Conservation (phyloP, 2,329 filamentous ascomycete species). For the Alternaria gaisen region DNA sequence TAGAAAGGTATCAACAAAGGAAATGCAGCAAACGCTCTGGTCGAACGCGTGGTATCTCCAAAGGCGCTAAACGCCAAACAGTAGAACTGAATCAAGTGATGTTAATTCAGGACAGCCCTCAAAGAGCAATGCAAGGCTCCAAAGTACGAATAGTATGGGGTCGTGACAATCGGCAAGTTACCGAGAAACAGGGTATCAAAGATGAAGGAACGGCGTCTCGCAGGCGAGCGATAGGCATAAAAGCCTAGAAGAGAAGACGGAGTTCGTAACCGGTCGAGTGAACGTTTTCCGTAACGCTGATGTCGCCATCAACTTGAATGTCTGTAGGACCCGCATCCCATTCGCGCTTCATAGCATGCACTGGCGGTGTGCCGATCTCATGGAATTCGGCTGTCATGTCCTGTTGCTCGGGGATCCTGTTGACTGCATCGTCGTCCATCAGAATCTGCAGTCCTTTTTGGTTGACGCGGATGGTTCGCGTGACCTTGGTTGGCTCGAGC, state of each 20-base stretch:
- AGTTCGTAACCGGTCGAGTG: slow-evolving; percentile 59
- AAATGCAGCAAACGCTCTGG: slow-evolving; percentile 28
- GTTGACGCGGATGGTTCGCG: slow-evolving; percentile 76
- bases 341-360: slow-evolving; percentile 60
- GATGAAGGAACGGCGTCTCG: slow-evolving; percentile 16
- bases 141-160: slow-evolving; percentile 44
- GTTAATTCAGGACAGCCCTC: slow-evolving; percentile 21
- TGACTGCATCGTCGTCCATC: slow-evolving; percentile 89
- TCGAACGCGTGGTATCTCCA: slow-evolving; percentile 42
- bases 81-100: slow-evolving; percentile 17
- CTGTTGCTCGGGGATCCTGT: slow-evolving; percentile 85
- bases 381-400: slow-evolving; percentile 81
- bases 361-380: slow-evolving; percentile 63
- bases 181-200: slow-evolving; percentile 21
- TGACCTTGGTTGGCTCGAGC: slow-evolving; percentile 75
- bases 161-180: slow-evolving; percentile 42
- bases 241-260: slow-evolving; percentile 56
- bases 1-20: slow-evolving; percentile 27
- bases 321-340: slow-evolving; percentile 61
- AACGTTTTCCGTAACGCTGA: slow-evolving; percentile 54
- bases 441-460: slow-evolving; percentile 81
- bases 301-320: slow-evolving; percentile 59
- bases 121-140: slow-evolving; percentile 21
- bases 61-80: slow-evolving; percentile 33
- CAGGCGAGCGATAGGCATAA: slow-evolving; percentile 6